Evolutionary conservation across 148 eudicot species (phyloP), one percentile per base, ranked within the genome.

Genomic region (Rhododendron mucronatum): DNA sequence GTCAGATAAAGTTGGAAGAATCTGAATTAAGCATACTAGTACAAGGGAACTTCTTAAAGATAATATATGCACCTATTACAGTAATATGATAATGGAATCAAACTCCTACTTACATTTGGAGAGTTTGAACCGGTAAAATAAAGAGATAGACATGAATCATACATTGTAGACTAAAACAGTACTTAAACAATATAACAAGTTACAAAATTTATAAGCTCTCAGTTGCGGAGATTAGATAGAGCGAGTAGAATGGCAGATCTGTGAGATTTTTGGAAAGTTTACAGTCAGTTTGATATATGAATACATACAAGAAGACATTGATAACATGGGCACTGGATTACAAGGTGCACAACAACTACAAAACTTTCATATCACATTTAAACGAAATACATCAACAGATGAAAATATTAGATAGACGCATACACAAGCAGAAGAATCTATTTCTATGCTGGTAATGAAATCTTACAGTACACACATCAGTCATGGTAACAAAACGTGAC

Each of bases 1-100:
- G 28, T 69, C 33, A 82, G 59, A 53, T 59, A 9, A 69, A 87
- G 55, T 79, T 15, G 39, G 88, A 14, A 23, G 78, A 83, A 77
- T 67, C 75, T 16, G 37, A 57, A 44, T 47, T 65, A 39, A 81
- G 78, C 4, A 53, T 74, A 4, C 48, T 3, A n/a, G 41, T 55
- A 78, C 35, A 57, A 78, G 63, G 53, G n/a, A 48, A 76, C 57
- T 47, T 57, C 21, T 47, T 67, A 45, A 55, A 47, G 26, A 21
- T 7, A 63, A 47, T 59, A 18, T 44, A 41, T 8, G 48, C 39
- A 71, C 23, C 37, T 51, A 55, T 50, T 37, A 44, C 48, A 81
- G 73, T 23, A 50, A 26, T 15, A 35, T 33, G n/a, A 55, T 23
- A 53, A 39, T 30, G 51, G 8, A 41, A 55, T 84, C 16, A 55